A percentile compares a stretch with the other conserved stretches of the same genome.
Evolutionary conservation across 1,139 yeast species (phyloP).

Genomic region (Geotrichum histeridarum): DNA sequence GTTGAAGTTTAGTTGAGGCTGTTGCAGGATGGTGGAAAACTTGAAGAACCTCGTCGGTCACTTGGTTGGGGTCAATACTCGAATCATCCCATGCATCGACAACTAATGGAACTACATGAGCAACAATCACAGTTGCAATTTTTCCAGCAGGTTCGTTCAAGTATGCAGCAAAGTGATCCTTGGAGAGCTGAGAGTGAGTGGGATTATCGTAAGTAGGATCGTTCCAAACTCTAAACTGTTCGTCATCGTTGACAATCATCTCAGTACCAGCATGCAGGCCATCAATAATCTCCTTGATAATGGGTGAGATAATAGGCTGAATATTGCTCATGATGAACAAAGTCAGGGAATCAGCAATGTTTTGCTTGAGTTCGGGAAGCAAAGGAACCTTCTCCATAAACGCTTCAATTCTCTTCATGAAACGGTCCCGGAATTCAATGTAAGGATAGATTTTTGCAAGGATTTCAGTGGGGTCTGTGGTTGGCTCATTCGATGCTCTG

Average conservation of each 20-base stretch:
- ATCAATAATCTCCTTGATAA: slow-evolving; percentile 23
- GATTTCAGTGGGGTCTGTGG: slow-evolving; percentile 15
- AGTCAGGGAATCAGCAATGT: slow-evolving; percentile 26
- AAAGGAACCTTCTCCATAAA: slow-evolving; percentile 26
- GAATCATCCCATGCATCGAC: slow-evolving; percentile 28
- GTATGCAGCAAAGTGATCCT: slow-evolving; percentile 29
- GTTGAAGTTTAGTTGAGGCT: slow-evolving; percentile 23
- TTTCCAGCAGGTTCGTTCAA: slow-evolving; percentile 43
- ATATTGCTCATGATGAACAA: slow-evolving; percentile 27
- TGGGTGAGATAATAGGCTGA: slow-evolving; percentile 28
- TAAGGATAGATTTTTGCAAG: slow-evolving; percentile 24
- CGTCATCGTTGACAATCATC: slow-evolving; percentile 26
- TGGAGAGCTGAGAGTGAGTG: slow-evolving; percentile 29
- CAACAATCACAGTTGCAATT: slow-evolving; percentile 48
- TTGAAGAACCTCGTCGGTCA: slow-evolving; percentile 22
- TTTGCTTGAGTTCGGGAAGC: slow-evolving; percentile 23
- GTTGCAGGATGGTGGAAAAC: slow-evolving; percentile 29
- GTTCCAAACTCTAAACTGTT: slow-evolving; percentile 29
- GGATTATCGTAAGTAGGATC: slow-evolving; percentile 26
- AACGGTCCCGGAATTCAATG: slow-evolving; percentile 25
- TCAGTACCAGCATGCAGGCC: slow-evolving; percentile 25
- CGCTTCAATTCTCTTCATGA: slow-evolving; percentile 24
- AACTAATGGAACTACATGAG: slow-evolving; percentile 50
- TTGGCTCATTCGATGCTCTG: background rate
- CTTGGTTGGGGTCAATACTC: slow-evolving; percentile 18